Evolutionary conservation across 2,329 filamentous ascomycete species (phyloP).

Genomic region (Stemphylium vesicarium): DNA sequence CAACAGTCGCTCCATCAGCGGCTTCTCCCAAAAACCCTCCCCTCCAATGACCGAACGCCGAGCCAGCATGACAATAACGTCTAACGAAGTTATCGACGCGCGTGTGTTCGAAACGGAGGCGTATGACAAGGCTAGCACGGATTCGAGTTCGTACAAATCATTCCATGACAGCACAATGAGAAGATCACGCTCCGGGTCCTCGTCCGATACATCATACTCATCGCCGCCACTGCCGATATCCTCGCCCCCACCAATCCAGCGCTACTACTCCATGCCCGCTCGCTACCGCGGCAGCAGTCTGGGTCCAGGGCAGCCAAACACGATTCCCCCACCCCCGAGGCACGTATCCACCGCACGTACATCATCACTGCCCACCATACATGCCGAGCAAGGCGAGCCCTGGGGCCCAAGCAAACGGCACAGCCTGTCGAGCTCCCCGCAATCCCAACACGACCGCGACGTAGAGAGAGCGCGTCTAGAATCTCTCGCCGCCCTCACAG

Average conservation of each 20-base stretch:
- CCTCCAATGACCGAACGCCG: constrained; percentile 4
- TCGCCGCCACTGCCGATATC: constrained; percentile 8
- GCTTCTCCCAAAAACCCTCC: neutral
- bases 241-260: neutral
- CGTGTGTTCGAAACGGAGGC: constrained; percentile 3
- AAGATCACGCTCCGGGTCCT: constrained; percentile 21
- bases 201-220: constrained; percentile 15
- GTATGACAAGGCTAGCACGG: constrained; percentile 18
- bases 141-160: constrained; percentile 19
- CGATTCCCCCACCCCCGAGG: neutral
- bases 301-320: neutral
- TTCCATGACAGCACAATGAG: constrained; percentile 13
- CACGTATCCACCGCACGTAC: neutral
- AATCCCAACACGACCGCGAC: neutral
- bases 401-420: neutral
- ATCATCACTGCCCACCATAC: neutral
- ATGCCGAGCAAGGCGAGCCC: neutral
- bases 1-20: constrained; percentile 19
- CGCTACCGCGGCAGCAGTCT: neutral
- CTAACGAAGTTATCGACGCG: neutral
- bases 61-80: constrained; percentile 10
- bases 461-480: constrained; percentile 2
- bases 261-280: constrained; percentile 2
- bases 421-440: neutral
- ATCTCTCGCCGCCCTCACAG: constrained; percentile 8